Base-by-base conservation (phyloP, 2,329 filamentous ascomycete species). In the Exophiala oligosperma region DNA sequence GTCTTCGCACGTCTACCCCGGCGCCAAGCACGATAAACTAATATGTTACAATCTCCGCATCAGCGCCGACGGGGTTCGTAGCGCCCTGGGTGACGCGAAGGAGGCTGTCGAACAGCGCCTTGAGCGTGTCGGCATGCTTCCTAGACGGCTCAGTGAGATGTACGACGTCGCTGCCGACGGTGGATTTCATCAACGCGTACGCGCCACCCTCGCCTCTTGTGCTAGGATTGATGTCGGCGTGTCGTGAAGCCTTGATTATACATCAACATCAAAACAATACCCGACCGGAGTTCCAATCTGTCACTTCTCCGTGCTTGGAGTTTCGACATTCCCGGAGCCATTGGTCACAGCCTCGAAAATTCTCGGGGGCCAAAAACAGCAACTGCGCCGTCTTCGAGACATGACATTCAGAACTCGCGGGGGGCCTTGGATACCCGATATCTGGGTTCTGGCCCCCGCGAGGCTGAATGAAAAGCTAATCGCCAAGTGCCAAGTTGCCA, bases 21-120 rank as follows among this genome's bases (percentile, higher is more conserved):
- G 55, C 28, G 29, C 41, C 52, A 63, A 63, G 49, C 58, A 61
- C 37, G 61, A 63, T 50, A 63, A 63, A 47, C 40, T 63, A 44
- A 63, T 60, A 43, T 63, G 61, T 29, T 63, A 63, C 50, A 63
- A 63, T 38, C 56, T 63, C 1, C 59, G 56, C 37, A 63, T 63
- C n/a, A 51, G 61, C 28, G 52, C 40, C 47, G 61, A 63, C 29
- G 61, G 61, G 14, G 43, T 61, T 14, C 55, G 41, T 37, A 61
- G 61, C 14, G 55, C 58, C 6, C 44, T 63, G 14, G 61, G 61
- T 14, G 54, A 54, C 6, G 61, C 61, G 52, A 54, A 60, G 40
- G 61, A 63, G 14, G 61, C 61, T 8, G 61, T 63, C 41, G 41
- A 54, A 40, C 55, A 63, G 29, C 57, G 61, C 14, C 28, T 63